phyloP scores from a whole-genome alignment of 345 rosid genomes.

The Atalantia buxifolia region DNA sequence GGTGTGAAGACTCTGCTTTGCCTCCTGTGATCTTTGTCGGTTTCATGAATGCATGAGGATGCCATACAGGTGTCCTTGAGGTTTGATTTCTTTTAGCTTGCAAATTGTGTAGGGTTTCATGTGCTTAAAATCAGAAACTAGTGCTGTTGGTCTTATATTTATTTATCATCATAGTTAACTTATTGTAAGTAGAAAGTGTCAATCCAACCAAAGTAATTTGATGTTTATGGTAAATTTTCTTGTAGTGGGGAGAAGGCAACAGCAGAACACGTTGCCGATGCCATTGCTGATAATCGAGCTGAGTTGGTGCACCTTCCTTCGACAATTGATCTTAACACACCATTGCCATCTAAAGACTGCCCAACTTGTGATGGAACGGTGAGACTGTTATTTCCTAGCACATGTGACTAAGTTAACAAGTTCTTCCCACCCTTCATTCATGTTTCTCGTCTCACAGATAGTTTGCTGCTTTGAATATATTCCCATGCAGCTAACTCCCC shows the following conservation, averaged over 20 bases:
- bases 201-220: conserved; percentile 6
- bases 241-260: conserved; percentile 92
- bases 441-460: neutral
- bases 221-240: conserved; percentile 13
- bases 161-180: neutral
- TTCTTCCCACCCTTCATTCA: neutral
- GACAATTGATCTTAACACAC: conserved; percentile 50
- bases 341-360: conserved; percentile 87
- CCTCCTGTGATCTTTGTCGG: neutral
- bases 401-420: conserved; percentile 4
- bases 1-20: neutral
- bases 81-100: neutral
- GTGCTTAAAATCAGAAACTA: neutral
- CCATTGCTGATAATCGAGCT: conserved; percentile 78
- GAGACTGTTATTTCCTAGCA: conserved; percentile 24
- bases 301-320: conserved; percentile 86
- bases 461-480: neutral
- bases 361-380: conserved; percentile 93
- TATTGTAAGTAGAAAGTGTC: neutral
- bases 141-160: neutral
- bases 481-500: neutral
- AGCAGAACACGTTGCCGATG: conserved; percentile 73
- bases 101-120: neutral
- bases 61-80: neutral
- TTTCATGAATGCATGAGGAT: neutral